phyloP scores from a whole-genome alignment of 2,329 filamentous ascomycete genomes.

The Xylaria sp. region DNA sequence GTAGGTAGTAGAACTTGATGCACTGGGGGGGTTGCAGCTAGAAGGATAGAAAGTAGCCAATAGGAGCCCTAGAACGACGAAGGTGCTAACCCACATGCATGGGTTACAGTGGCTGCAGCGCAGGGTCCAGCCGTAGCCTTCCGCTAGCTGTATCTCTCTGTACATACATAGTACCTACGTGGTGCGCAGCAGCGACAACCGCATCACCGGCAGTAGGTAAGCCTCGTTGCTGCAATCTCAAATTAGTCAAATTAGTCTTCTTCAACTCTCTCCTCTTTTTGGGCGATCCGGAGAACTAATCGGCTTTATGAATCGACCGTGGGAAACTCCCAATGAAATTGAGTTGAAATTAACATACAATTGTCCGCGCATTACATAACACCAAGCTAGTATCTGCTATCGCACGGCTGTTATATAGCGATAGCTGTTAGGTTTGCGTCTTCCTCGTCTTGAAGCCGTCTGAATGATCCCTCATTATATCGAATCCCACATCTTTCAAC shows the following conservation, averaged over 20 bases:
- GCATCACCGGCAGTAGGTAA: background rate
- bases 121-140: background rate
- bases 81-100: background rate
- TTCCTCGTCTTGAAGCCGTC: background rate
- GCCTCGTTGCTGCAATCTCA: background rate
- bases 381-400: constrained; percentile 2
- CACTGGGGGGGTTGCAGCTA: too few species aligned
- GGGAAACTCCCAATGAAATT: background rate
- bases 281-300: background rate
- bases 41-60: background rate
- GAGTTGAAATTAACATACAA: background rate
- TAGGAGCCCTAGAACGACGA: background rate
- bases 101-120: background rate
- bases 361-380: background rate
- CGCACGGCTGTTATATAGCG: background rate
- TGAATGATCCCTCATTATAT: background rate
- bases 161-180: too few species aligned
- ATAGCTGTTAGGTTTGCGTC: background rate
- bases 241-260: background rate
- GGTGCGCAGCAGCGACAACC: background rate
- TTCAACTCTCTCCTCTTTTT: background rate
- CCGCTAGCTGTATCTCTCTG: background rate
- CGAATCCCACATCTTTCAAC: background rate
- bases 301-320: background rate
- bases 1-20: too few species aligned